phyloP scores from a whole-genome alignment of 2,329 filamentous ascomycete genomes.

The Aaosphaeria arxii region DNA sequence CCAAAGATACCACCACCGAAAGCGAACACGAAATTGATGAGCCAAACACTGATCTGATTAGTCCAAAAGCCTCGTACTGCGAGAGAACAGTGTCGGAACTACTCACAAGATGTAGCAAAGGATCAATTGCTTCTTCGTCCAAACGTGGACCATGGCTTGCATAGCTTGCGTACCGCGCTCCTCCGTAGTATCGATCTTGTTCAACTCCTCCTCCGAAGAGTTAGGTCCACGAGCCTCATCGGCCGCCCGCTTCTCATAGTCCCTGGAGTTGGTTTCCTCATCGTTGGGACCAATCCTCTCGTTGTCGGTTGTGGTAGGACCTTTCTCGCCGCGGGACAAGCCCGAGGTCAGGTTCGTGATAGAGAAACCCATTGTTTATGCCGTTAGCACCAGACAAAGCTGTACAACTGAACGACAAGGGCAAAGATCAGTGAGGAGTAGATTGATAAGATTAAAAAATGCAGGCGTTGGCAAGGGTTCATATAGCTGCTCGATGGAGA shows the following conservation, averaged over 20 bases:
- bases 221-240: slow-evolving; percentile 9
- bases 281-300: slow-evolving; percentile 24
- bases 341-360: slow-evolving; percentile 29
- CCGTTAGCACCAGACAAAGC: background rate
- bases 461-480: background rate
- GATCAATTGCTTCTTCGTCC: slow-evolving; percentile 25
- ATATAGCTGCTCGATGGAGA: background rate
- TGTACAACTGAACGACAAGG: background rate
- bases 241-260: slow-evolving; percentile 26
- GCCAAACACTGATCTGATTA: slow-evolving; percentile 22
- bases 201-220: slow-evolving; percentile 27
- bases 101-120: slow-evolving; percentile 28
- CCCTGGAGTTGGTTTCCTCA: slow-evolving; percentile 21
- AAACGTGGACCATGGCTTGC: slow-evolving; percentile 25
- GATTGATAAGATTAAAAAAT: background rate
- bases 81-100: too few relatives aligned
- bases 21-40: slow-evolving; percentile 49
- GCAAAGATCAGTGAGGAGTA: background rate
- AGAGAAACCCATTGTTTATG: slow-evolving; percentile 25
- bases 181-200: slow-evolving; percentile 28
- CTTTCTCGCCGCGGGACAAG: slow-evolving; percentile 20
- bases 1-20: slow-evolving; percentile 42
- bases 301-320: slow-evolving; percentile 5
- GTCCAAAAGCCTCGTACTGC: background rate
- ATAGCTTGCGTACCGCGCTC: slow-evolving; percentile 26